Evolutionary conservation across 1,139 yeast species (phyloP), one percentile per base, ranked within the genome.

Genomic region (Nakaseomyces bracarensis): DNA sequence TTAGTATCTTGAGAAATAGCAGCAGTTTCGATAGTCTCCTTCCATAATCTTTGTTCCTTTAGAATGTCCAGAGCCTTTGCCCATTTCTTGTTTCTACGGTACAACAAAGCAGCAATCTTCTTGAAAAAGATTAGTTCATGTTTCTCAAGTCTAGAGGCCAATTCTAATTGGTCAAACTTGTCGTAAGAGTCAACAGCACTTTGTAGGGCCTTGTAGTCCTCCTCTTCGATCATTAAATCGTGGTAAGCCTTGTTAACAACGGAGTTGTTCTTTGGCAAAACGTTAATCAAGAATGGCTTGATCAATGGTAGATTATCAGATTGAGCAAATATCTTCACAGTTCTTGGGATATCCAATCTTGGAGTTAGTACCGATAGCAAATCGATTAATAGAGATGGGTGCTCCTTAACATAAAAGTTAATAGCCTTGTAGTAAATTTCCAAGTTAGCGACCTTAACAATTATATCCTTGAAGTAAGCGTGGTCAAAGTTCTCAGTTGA

Each of bases 351-450:
- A 60, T 91, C 98, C 50, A 91, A 73, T 66, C 95, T 85, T 47
- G 96, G 87, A n/a, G 91, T 74, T 59, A 91, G 71, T 11, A 79
- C 95, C 15, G 89, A 68, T 55, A 93, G 73, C 63, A 91, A 72
- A 60, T 91, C 98, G 47, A 85, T 84, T 57, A 93, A 74, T 50
- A 89, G 73, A 43, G 89, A 81, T 46, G 99, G 98, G 64, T 87
- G 94, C 68, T 89, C 93, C 45, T 79, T 77, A 65, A 91, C 77
- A 68, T 91, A 91, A 63, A 91, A 93, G 70, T 84, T 89, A 58
- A 91, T 85, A 11, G 97, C 96, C 70, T 87, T 87, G 79, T 91
- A 91, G 69, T 89, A 91, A 49, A 93, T 87, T 70, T 91, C 99
- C 66, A 91, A 74, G 68, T 91, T 91, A 38, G 96, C 85, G 47